These are phyloP conservation scores for Lathyrus tuberosus DNA, from an alignment of 306 rosid genomes.

Conservation along the genomic window DNA sequence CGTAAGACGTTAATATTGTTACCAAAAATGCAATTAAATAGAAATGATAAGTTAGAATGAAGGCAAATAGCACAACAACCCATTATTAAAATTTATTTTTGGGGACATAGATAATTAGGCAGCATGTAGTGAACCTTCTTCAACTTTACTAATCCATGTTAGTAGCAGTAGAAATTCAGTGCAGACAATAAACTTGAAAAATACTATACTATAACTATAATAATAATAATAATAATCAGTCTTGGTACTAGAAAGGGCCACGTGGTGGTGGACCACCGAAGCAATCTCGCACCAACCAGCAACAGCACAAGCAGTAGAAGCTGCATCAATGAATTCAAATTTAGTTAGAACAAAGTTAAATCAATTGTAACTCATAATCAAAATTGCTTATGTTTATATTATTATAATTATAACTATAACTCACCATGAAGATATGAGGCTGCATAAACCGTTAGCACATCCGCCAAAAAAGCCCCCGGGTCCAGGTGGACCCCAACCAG, in stretches of 20 bases:
- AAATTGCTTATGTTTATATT: not conserved
- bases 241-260: conserved; percentile 42
- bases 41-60: too few species aligned
- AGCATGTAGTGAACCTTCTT: conserved; percentile 16
- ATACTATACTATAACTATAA: not conserved
- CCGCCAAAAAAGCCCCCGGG: conserved; percentile 68
- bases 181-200: not conserved
- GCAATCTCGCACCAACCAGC: conserved; percentile 69
- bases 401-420: conserved; percentile 7
- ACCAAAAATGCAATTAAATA: too few species aligned
- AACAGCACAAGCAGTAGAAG: conserved; percentile 73
- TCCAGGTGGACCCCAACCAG: conserved; percentile 44
- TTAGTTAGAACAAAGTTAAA: not conserved
- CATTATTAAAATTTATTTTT: not conserved
- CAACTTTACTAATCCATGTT: not conserved
- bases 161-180: not conserved
- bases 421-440: conserved; percentile 64
- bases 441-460: conserved; percentile 61
- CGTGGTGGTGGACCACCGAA: conserved; percentile 64
- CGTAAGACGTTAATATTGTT: too few species aligned
- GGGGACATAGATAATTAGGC: not conserved
- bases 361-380: not conserved
- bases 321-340: conserved; percentile 44
- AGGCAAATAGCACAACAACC: too few species aligned
- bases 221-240: too few species aligned